Base-by-base conservation (phyloP, 768 basidiomycete species). In the Lentinula lateritia region DNA sequence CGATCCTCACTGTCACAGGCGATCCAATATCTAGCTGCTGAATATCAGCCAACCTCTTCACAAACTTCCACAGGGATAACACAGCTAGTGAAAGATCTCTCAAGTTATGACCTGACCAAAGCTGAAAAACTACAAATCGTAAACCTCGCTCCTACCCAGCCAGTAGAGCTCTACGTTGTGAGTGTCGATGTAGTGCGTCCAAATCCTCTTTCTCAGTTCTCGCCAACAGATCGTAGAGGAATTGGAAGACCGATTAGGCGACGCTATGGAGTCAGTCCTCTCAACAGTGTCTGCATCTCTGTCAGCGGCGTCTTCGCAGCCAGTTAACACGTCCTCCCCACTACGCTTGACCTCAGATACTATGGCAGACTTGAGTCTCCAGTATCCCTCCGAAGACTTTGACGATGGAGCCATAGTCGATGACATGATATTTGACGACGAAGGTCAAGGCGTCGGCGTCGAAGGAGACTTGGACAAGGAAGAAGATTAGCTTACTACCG, bases 111-210 rank as follows among this genome's bases (percentile, higher is more conserved):
- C 38, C 76, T 98, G 63, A 95, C 94, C 1, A 97, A 95, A 67
- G 85, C 90, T 2, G 95, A 98, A 78, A 94, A 95, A 69, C 79
- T 97, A 3, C 93, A 95, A 68, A 81, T 97, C 39, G 87, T 93
- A n/a, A 97, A 98, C 68, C 80, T 96, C 5, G 89, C 88, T 0
- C 95, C 95, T 1, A 87, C 84, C 6, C 80, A 86, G 52, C 78
- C 86, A 0, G 92, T 96, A 28, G 92, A 95, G 70, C 84, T 97
- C 28, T 95, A 97, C 68, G 89, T 92, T 61, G 94, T 95, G 65
- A 50, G 92, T 56, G 23, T 32, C 20, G 5, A 28, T 52, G 36
- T 36, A 12, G 54, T 23, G 2, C 4, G 43, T 18, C 15, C 45
- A 34, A 3, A 18, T 10, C 6, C 28, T 55, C 23, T 58, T 62